Percentiles rank a stretch among this genome's conserved stretches.
phyloP scores from a whole-genome alignment of 2,329 filamentous ascomycete species.

The Phialophora chinensis region DNA sequence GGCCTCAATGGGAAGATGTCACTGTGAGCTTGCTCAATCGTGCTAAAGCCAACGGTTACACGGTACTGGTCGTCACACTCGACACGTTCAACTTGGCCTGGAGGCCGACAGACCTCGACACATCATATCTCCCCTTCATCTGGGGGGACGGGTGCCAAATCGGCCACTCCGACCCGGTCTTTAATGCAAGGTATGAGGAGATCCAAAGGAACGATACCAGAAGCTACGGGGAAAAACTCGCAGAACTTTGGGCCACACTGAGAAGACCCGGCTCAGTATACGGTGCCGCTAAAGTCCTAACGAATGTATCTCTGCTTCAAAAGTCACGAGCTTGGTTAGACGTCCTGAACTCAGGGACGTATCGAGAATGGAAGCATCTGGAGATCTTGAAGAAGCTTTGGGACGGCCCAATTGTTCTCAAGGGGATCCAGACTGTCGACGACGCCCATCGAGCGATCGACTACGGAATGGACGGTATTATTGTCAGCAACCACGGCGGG shows the following conservation, averaged over 20 bases:
- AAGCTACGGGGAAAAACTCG: constrained; percentile 46
- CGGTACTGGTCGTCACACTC: constrained; percentile 71
- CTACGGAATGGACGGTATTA: constrained; percentile 56
- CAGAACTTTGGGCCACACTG: constrained; percentile 33
- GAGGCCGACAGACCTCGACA: constrained; percentile 70
- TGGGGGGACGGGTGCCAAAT: constrained; percentile 59
- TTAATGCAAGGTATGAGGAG: constrained; percentile 60
- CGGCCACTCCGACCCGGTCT: constrained; percentile 70
- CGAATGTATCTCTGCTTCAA: constrained; percentile 33
- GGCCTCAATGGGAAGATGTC: constrained; percentile 62
- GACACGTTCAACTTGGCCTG: constrained; percentile 73
- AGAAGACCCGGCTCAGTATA: constrained; percentile 37
- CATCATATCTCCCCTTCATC: constrained; percentile 56
- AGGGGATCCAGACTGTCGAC: constrained; percentile 61
- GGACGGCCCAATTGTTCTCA: constrained; percentile 68
- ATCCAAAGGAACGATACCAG: constrained; percentile 54
- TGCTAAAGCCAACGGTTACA: constrained; percentile 66
- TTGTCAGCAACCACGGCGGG: constrained; percentile 61
- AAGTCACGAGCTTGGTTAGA: constrained; percentile 52
- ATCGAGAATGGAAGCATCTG: constrained; percentile 66
- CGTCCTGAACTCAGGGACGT: constrained; percentile 59
- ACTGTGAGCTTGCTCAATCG: constrained; percentile 66
- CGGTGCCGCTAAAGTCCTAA: constrained; percentile 37
- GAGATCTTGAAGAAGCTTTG: constrained; percentile 62
- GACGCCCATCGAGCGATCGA: constrained; percentile 56